phyloP scores from a whole-genome alignment of 1,139 yeast genomes.

The Hemisphaericaspora lyxosophila region DNA sequence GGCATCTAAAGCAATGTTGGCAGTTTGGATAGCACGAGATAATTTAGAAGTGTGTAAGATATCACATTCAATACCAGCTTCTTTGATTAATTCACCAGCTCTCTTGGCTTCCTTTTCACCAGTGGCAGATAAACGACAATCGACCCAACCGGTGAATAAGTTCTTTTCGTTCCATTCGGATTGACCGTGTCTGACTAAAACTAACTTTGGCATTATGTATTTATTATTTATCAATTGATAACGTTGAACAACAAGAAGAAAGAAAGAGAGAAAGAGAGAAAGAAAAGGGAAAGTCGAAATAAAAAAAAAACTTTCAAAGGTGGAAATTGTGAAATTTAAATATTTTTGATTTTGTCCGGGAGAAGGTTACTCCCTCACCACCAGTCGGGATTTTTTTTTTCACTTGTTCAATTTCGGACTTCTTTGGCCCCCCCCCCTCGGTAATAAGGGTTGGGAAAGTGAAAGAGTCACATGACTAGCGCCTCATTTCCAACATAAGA shows the following conservation, averaged over 20 bases:
- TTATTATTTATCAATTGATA: slow-evolving; percentile 4
- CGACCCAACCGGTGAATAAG: slow-evolving; percentile 99
- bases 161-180: slow-evolving; percentile 99
- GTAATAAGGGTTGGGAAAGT: too few species aligned
- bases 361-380: slow-evolving; percentile 1
- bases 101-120: slow-evolving; percentile 90
- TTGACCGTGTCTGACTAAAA: slow-evolving; percentile 96
- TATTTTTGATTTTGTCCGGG: slow-evolving; percentile 2
- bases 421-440: slow-evolving; percentile 7
- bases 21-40: slow-evolving; percentile 96
- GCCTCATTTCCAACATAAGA: slow-evolving; percentile 1
- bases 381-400: too few species aligned
- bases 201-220: slow-evolving; percentile 58
- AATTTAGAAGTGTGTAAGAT: slow-evolving; percentile 88
- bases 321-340: slow-evolving; percentile 2
- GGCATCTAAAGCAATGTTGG: slow-evolving; percentile 86
- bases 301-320: too few species aligned
- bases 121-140: slow-evolving; percentile 77
- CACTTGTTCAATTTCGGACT: too few species aligned
- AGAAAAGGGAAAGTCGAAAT: slow-evolving; percentile 1
- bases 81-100: slow-evolving; percentile 92
- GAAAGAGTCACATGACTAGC: slow-evolving; percentile 2
- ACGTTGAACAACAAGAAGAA: not conserved
- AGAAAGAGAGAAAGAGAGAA: slow-evolving; percentile 1
- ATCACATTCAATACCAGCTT: slow-evolving; percentile 83